Evolutionary conservation across 2,329 filamentous ascomycete genomes (phyloP), one percentile per base, ranked within the genome.

Genomic region (Xylaria sp.): DNA sequence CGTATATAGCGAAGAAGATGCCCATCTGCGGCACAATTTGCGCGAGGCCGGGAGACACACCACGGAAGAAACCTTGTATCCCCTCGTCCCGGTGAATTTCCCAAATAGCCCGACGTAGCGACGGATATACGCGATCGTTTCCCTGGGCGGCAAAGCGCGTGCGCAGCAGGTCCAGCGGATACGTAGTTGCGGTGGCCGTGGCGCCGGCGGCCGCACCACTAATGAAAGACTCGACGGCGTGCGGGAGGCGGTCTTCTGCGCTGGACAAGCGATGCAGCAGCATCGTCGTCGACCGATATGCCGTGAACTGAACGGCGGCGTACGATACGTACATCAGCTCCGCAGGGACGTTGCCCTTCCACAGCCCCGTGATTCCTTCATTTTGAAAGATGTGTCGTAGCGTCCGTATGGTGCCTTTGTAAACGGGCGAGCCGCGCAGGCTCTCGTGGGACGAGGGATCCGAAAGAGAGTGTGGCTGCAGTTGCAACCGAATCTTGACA

Each of bases 1-100:
- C 95, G 78, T 98, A 99, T 40, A 87, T 85, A 33, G 91, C 86
- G 77, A 99, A 99, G 80, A 99, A 98, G 2, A 97, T 82, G 13
- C 95, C 95, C 95, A 99, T 99, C 75, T 94, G 96, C 2, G 95
- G 95, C 9, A 97, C 87, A 49, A 98, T 95, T 79, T 97, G 93
- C 25, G 83, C 89, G 21, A 98, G 80, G 0, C 90, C 92, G 1
- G 94, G 93, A 1, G 85, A 85, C 33, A 96, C 80, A 3, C 95
- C 95, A 49, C 92, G 90, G 76, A 97, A 99, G 79, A 96, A 98
- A 0, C 95, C 95, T 3, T 76, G 76, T 0, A 79, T 69, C 0
- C 95, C 95, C 78, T 99, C 95, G 63, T 90, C 83, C 3, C 81
- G 81, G 15, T 82, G 79, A 68, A 99, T 99, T 21, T 92, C 87